Percentiles rank a stretch among this genome's conserved stretches.
Conservation (phyloP, 1,139 yeast genomes). For the Yamadazyma atlantica region DNA sequence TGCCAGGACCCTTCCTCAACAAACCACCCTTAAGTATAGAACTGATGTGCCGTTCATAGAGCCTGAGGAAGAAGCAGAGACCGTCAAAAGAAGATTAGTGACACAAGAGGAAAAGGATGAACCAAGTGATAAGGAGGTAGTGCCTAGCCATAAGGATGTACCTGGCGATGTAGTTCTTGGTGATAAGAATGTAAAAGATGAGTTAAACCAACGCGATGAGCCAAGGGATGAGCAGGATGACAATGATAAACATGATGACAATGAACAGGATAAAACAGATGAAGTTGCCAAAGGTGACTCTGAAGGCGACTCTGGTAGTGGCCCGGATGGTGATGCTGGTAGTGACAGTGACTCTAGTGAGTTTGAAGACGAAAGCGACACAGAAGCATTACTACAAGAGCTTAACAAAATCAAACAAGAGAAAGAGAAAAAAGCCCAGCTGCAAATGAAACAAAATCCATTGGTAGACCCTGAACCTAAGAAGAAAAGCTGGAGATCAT, state of each 20-base stretch:
- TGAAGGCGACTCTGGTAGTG: constrained; percentile 9
- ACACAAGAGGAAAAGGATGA: neutral
- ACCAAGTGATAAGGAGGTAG: neutral
- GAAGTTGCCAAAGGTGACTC: neutral
- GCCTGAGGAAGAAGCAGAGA: constrained; percentile 10
- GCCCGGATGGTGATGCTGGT: neutral
- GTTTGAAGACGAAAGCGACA: constrained; percentile 10
- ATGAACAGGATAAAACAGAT: constrained; percentile 10
- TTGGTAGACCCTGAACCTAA: constrained; percentile 18
- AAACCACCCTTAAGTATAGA: constrained; percentile 63
- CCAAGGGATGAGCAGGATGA: constrained; percentile 1
- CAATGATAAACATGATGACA: constrained; percentile 13
- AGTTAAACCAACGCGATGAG: constrained; percentile 7
- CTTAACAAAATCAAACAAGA: constrained; percentile 50
- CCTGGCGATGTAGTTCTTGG: constrained; percentile 1
- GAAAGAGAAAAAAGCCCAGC: constrained; percentile 24
- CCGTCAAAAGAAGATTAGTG: neutral
- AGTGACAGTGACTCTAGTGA: constrained; percentile 14
- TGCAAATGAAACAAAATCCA: constrained; percentile 40
- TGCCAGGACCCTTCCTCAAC: constrained; percentile 70
- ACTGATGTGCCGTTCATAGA: constrained; percentile 23
- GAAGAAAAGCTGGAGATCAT: constrained; percentile 55
- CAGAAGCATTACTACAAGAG: constrained; percentile 34
- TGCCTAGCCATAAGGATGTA: neutral
- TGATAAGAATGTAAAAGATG: constrained; percentile 15